Evolutionary conservation across 495 filamentous ascomycete species (phyloP), one percentile per base, ranked within the genome.

Genomic region (Talaromyces trachyspermus): DNA sequence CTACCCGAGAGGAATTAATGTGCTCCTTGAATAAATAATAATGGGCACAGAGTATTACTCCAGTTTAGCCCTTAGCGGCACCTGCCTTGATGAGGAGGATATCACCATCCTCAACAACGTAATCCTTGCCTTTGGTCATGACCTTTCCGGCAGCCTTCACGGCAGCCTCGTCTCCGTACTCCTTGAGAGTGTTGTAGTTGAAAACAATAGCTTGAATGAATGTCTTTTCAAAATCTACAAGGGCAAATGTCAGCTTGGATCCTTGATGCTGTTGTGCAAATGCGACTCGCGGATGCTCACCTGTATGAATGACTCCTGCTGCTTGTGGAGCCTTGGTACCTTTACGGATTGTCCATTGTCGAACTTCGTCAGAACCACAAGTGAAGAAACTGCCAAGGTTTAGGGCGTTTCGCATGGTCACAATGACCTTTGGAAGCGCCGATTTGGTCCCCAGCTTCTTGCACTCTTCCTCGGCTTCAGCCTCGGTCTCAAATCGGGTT

Each of bases 221-320:
- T 0, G 94, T 99, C 81, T 99, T 99, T 69, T 99, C 94, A 52
- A 99, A 97, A 62, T 99, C 94, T 63, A n/a, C n/a, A n/a, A n/a
- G n/a, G n/a, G n/a, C n/a, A n/a, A n/a, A n/a, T n/a, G 27, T 59
- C 33, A 58, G 43, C 24, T n/a, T n/a, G n/a, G n/a, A n/a, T n/a
- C n/a, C n/a, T n/a, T n/a, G n/a, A n/a, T n/a, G n/a, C n/a, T n/a
- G n/a, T n/a, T n/a, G n/a, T n/a, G n/a, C n/a, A n/a, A n/a, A n/a
- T n/a, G n/a, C n/a, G n/a, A n/a, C n/a, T n/a, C n/a, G n/a, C n/a
- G n/a, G n/a, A 29, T 27, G 46, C 54, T 10, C 58, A 61, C 65
- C 63, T 47, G 84, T 86, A 70, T 99, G 94, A 55, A 99, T 99
- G 48, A 97, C 94, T 72, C 94, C 94, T 12, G 94, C 92, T 36